A percentile compares a stretch with the other conserved stretches of the same genome.
phyloP scores from a whole-genome alignment of 441 rosid genomes.

The Erodium moschatum region DNA sequence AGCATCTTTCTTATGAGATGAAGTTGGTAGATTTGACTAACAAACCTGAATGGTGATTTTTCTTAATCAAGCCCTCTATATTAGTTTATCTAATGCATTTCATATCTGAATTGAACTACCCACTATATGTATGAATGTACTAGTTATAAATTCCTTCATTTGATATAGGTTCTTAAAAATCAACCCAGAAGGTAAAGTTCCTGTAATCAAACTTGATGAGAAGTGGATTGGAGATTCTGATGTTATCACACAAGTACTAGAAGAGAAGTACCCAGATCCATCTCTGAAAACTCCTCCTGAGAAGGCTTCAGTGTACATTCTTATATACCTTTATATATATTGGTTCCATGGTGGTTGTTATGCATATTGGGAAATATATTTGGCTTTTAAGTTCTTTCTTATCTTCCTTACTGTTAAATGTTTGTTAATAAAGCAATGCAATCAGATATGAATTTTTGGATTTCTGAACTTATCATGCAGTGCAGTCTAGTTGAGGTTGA shows the following conservation, averaged over 20 bases:
- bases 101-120: not conserved
- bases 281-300: conserved; percentile 63
- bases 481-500: not conserved
- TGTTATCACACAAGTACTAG: conserved; percentile 66
- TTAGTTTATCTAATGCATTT: conserved; percentile 4
- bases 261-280: conserved; percentile 81
- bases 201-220: conserved; percentile 69
- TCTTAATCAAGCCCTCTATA: conserved; percentile 9
- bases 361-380: not conserved
- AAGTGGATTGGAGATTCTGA: conserved; percentile 92
- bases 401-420: not conserved
- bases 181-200: conserved; percentile 90
- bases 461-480: not conserved
- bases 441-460: not conserved
- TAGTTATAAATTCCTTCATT: conserved; percentile 3
- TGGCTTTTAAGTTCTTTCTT: not conserved
- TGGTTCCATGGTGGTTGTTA: not conserved
- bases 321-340: not conserved
- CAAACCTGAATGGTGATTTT: conserved; percentile 78
- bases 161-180: conserved; percentile 62
- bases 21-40: conserved; percentile 70
- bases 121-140: not conserved
- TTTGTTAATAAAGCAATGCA: not conserved
- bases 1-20: conserved; percentile 72
- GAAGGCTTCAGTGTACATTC: conserved; percentile 69